Evolutionary conservation across 1,284 basidiomycete genomes (phyloP), one percentile per base, ranked within the genome.

Genomic region (Lignosus rhinocerotis): DNA sequence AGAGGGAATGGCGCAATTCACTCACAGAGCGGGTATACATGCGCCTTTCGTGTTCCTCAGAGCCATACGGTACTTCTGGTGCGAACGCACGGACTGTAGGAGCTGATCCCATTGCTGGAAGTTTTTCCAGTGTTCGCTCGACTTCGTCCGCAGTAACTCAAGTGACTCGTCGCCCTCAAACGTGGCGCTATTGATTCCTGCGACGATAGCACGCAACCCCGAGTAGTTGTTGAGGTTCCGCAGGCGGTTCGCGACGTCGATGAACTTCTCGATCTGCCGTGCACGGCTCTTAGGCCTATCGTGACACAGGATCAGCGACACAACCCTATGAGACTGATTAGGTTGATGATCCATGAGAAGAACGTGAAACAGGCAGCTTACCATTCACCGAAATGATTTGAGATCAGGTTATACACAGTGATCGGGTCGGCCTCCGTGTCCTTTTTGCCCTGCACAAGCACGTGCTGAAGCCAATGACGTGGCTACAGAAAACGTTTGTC

Each of bases 381-480:
- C 91, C 90, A 93, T 67, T 86, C 83, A 31, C 85, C 88, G 39
- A 93, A 78, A 69, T 89, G 87, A 71, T 91, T 90, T 38, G 88
- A 89, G 59, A 90, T 76, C 14, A 78, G 75, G 61, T 87, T 89
- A 69, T 90, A 90, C 21, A 80, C 77, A 14, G 82, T 80, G 57
- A 93, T 90, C 7, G 86, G 78, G 66, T 91, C 86, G 10, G 72
- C 77, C 59, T 82, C 80, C 4, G 78, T 76, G 62, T 86, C 81
- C 68, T 87, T 89, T 68, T 83, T 84, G 46, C 84, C 84, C 21
- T 83, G 80, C 34, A 82, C 79, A 60, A 92, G 82, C 10, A 88
- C 87, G 69, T 86, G 88, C 56, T 85, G 80, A 25, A 93, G 77
- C 91, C 90, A 93, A 69, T 93, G 84, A 53, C 90, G 83, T 39